These are phyloP conservation scores for Moricandia arvensis DNA, from an alignment of 345 rosid species.

Conservation along the genomic window DNA sequence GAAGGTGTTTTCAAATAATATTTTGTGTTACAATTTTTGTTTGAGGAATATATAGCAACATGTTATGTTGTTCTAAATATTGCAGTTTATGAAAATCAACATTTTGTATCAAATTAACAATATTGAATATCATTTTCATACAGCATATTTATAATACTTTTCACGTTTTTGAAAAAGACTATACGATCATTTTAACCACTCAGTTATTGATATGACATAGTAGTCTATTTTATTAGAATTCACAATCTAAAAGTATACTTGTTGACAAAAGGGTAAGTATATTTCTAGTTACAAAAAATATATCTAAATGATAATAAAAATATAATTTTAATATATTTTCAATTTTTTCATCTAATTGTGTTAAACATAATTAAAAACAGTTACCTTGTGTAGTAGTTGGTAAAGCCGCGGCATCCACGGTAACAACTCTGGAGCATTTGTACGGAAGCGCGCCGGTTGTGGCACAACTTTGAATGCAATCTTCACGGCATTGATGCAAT, in stretches of 20 bases:
- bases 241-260: not conserved
- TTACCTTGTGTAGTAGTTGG: not conserved
- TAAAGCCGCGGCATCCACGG: not conserved
- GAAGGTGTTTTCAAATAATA: too few species aligned
- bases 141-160: too few species aligned
- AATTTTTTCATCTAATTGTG: not conserved
- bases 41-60: too few species aligned
- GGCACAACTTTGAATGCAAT: conserved; percentile 18
- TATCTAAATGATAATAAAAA: not conserved
- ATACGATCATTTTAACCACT: too few species aligned
- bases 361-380: not conserved
- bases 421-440: not conserved
- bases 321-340: not conserved
- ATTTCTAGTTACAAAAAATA: not conserved
- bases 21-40: too few species aligned
- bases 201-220: too few species aligned
- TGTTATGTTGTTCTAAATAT: too few species aligned
- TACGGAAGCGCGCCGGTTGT: not conserved
- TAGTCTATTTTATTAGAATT: not conserved
- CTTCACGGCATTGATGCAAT: not conserved
- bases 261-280: not conserved
- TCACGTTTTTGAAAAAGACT: too few species aligned
- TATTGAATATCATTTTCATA: too few species aligned
- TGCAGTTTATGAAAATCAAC: too few species aligned
- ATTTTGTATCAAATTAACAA: too few species aligned